A percentile compares a stretch with the other conserved stretches of the same genome.
Conservation (phyloP, 2,329 filamentous ascomycete species). For the Macroventuria anomochaeta region DNA sequence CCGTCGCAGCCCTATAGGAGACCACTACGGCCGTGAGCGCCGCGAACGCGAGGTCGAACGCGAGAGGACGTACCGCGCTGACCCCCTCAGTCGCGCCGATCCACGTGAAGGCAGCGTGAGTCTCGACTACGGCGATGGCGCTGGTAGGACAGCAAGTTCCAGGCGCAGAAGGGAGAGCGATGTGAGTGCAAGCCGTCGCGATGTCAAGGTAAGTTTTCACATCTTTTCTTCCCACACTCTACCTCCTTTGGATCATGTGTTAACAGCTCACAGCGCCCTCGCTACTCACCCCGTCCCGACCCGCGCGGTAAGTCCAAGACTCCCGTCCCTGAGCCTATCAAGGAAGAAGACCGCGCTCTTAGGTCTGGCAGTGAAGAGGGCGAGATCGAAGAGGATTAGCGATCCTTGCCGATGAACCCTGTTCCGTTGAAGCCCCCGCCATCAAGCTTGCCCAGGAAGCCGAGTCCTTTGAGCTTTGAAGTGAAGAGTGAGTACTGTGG, state of each 20-base stretch:
- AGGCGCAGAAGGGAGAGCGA: conserved; percentile 79
- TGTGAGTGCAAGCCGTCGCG: conserved; percentile 52
- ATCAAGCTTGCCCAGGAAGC: neutral
- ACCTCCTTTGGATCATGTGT: neutral
- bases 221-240: conserved; percentile 17
- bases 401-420: conserved; percentile 11
- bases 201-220: conserved; percentile 56
- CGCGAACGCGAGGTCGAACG: conserved; percentile 89
- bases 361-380: conserved; percentile 95
- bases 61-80: conserved; percentile 72
- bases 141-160: conserved; percentile 59
- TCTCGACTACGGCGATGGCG: conserved; percentile 83
- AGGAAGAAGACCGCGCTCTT: conserved; percentile 68
- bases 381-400: conserved; percentile 83
- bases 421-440: neutral
- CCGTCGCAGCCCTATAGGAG: conserved; percentile 65
- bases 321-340: conserved; percentile 50
- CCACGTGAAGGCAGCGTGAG: conserved; percentile 76
- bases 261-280: conserved; percentile 47
- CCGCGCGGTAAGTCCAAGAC: conserved; percentile 61
- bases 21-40: conserved; percentile 83
- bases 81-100: conserved; percentile 70
- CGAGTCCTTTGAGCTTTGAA: neutral
- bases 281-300: conserved; percentile 62
- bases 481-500: neutral